Conservation (phyloP, 805 yeast species). For the Cyberlindnera euphorbiae region DNA sequence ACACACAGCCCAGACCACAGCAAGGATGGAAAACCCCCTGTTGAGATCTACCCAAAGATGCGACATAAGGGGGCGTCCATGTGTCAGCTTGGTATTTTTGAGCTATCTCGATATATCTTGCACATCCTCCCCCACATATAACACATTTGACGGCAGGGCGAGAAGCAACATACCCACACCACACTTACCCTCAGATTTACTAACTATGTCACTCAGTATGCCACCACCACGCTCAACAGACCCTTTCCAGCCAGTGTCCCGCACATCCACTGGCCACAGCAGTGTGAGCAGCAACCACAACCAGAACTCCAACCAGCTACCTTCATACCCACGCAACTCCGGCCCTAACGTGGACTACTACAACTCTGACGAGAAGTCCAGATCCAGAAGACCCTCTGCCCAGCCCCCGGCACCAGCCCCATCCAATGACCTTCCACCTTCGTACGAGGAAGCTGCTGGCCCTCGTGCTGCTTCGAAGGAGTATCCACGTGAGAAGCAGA, state of each 20-base stretch:
- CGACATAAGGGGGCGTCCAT: no score
- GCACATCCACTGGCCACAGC: slow-evolving; percentile 32
- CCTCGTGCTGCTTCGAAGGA: slow-evolving; percentile 35
- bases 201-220: slow-evolving; percentile 18
- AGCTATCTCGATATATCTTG: no score
- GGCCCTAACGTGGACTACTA: slow-evolving; percentile 24
- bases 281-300: slow-evolving; percentile 21
- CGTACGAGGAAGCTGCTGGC: slow-evolving; percentile 69
- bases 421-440: slow-evolving; percentile 45
- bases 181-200: slow-evolving; percentile 8
- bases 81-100: no score
- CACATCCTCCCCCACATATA: no score
- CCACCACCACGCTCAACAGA: slow-evolving; percentile 31
- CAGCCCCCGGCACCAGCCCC: no score
- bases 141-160: no score
- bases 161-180: no score
- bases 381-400: slow-evolving; percentile 13
- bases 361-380: slow-evolving; percentile 25
- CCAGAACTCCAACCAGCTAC: slow-evolving; percentile 2
- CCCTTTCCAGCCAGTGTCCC: slow-evolving; percentile 41
- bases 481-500: slow-evolving; percentile 51
- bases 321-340: slow-evolving; percentile 34
- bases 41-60: no score
- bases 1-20: no score
- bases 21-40: no score